A percentile compares a stretch with the other conserved stretches of the same genome.
Conservation (phyloP, 2,329 filamentous ascomycete genomes). For the Colletotrichum tamarilloi region DNA sequence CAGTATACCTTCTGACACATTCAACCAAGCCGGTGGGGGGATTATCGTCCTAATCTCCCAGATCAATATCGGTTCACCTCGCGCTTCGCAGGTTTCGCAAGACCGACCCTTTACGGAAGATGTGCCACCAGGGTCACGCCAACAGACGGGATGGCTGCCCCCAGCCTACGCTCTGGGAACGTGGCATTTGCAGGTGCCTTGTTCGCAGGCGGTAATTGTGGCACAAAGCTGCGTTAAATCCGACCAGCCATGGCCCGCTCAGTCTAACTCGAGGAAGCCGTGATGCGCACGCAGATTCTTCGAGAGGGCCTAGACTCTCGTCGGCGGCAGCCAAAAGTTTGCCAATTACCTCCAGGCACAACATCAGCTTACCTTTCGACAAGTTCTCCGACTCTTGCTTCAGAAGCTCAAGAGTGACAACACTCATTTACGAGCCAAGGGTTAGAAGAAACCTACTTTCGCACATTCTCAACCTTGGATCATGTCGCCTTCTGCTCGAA, state of each 20-base stretch:
- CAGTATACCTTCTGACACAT: not conserved
- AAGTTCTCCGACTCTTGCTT: not conserved
- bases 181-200: slow-evolving; percentile 9
- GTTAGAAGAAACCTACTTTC: not conserved
- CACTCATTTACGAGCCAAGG: not conserved
- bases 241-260: not conserved
- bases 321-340: not conserved
- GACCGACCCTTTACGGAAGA: slow-evolving; percentile 23
- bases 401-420: not conserved
- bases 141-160: slow-evolving; percentile 12
- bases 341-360: not conserved
- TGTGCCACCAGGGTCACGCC: slow-evolving; percentile 11
- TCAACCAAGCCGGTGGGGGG: not conserved
- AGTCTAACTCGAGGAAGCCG: not conserved
- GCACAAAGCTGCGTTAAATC: slow-evolving; percentile 2
- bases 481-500: not conserved
- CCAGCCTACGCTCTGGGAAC: not conserved
- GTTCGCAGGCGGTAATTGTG: not conserved
- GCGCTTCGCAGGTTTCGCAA: slow-evolving; percentile 7
- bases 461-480: not conserved
- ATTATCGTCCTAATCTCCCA: not conserved
- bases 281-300: not conserved
- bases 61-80: not conserved
- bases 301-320: not conserved
- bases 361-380: not conserved